Conservation (phyloP, 345 rosid genomes). For the Eucalyptus tenuipes region DNA sequence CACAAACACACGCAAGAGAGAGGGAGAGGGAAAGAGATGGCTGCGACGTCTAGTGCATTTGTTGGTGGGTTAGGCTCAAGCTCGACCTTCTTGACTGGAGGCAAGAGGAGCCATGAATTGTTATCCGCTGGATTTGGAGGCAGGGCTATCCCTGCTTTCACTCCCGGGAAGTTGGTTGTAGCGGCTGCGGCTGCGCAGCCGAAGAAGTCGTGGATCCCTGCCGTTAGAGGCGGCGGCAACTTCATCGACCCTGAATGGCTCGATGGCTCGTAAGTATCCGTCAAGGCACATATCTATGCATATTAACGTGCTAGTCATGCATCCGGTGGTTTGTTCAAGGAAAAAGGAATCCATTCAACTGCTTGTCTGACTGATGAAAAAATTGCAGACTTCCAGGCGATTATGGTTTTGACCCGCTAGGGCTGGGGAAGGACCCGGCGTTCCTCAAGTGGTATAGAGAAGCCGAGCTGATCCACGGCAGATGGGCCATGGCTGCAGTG, state of each 20-base stretch:
- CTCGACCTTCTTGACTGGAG: constrained; percentile 64
- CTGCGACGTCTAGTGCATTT: constrained; percentile 53
- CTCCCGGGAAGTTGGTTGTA: constrained; percentile 29
- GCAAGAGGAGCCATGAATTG: constrained; percentile 26
- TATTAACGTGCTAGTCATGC: neutral
- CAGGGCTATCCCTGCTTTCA: neutral
- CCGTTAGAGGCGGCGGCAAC: constrained; percentile 79
- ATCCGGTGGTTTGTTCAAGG: neutral
- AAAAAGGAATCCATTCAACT: neutral
- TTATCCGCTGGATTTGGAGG: constrained; percentile 7
- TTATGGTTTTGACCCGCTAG: constrained; percentile 89
- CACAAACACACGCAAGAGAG: neutral
- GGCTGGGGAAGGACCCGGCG: constrained; percentile 93
- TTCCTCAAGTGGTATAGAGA: constrained; percentile 98
- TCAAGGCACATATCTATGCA: neutral
- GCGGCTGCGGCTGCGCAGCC: constrained; percentile 21
- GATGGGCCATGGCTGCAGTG: constrained; percentile 97
- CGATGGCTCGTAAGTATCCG: constrained; percentile 85
- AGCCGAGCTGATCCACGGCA: constrained; percentile 94
- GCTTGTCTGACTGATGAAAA: neutral
- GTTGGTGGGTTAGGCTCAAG: constrained; percentile 75
- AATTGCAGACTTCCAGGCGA: constrained; percentile 85
- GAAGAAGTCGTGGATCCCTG: constrained; percentile 96
- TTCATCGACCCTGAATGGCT: constrained; percentile 94
- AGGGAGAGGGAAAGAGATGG: neutral